These are phyloP conservation scores for Ceratocystis colombiana DNA, from an alignment of 2,329 filamentous ascomycete genomes.

Conservation along the genomic window DNA sequence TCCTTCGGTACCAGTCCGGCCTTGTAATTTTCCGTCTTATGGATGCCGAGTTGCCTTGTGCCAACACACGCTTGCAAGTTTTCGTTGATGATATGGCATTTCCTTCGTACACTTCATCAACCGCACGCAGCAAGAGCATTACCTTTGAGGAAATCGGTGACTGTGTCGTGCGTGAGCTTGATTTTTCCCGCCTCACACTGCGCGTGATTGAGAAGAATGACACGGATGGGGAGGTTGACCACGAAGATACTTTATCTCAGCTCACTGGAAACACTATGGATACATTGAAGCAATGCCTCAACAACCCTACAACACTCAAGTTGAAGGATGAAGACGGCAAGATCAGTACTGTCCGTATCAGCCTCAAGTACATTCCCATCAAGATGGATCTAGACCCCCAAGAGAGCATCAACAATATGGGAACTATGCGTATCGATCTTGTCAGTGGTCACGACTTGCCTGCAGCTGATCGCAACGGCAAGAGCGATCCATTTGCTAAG, in stretches of 20 bases:
- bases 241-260: slow-evolving; percentile 69
- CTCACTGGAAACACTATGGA: slow-evolving; percentile 76
- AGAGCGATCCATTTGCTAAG: slow-evolving; percentile 93
- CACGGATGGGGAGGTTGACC: slow-evolving; percentile 57
- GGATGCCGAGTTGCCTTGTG: slow-evolving; percentile 72
- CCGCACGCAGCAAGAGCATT: slow-evolving; percentile 55
- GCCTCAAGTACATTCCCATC: slow-evolving; percentile 87
- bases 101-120: slow-evolving; percentile 74
- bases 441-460: slow-evolving; percentile 81
- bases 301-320: slow-evolving; percentile 76
- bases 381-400: slow-evolving; percentile 88
- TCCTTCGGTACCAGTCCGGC: slow-evolving; percentile 79
- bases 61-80: slow-evolving; percentile 70
- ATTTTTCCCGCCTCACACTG: slow-evolving; percentile 86
- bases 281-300: slow-evolving; percentile 79
- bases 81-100: slow-evolving; percentile 92
- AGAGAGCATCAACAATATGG: slow-evolving; percentile 99
- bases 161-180: slow-evolving; percentile 92
- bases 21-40: slow-evolving; percentile 90
- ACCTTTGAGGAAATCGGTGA: slow-evolving; percentile 90
- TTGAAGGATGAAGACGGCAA: slow-evolving; percentile 69
- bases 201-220: slow-evolving; percentile 74
- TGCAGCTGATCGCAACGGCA: slow-evolving; percentile 88
- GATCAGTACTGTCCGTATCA: slow-evolving; percentile 73
- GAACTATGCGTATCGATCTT: slow-evolving; percentile 84